Conservation (phyloP, 129 eudicot species). For the Artemisia argyi region DNA sequence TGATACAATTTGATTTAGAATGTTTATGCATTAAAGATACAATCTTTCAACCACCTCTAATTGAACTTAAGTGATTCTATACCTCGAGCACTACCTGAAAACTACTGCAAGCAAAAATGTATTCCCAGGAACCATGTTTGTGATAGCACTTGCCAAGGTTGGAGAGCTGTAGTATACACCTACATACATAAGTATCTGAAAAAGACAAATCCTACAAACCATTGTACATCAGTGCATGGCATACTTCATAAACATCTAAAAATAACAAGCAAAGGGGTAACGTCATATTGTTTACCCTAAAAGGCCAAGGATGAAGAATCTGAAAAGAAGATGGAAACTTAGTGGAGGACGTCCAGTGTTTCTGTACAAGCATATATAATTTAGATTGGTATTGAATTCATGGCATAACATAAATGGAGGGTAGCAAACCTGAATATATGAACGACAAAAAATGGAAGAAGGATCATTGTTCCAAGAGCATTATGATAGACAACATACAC, state of each 20-base stretch:
- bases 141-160: constrained; percentile 24
- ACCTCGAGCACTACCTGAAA: constrained; percentile 19
- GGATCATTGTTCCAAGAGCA: constrained; percentile 34
- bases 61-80: not conserved
- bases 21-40: too few relatives aligned
- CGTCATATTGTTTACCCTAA: constrained; percentile 29
- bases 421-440: constrained; percentile 33
- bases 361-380: constrained; percentile 16
- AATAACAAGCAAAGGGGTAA: not conserved
- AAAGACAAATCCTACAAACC: constrained; percentile 33
- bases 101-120: constrained; percentile 26
- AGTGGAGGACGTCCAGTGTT: constrained; percentile 26
- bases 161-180: constrained; percentile 48
- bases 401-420: not conserved
- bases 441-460: constrained; percentile 41
- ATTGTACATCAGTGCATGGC: too few relatives aligned
- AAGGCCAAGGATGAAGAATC: constrained; percentile 33
- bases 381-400: not conserved
- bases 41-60: too few relatives aligned
- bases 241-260: not conserved
- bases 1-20: not conserved
- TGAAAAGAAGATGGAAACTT: constrained; percentile 28
- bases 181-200: constrained; percentile 24
- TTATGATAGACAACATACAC: constrained; percentile 48
- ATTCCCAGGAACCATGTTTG: constrained; percentile 18